Base-by-base conservation (phyloP, 768 basidiomycete species). In the Pleurotus pulmonarius region DNA sequence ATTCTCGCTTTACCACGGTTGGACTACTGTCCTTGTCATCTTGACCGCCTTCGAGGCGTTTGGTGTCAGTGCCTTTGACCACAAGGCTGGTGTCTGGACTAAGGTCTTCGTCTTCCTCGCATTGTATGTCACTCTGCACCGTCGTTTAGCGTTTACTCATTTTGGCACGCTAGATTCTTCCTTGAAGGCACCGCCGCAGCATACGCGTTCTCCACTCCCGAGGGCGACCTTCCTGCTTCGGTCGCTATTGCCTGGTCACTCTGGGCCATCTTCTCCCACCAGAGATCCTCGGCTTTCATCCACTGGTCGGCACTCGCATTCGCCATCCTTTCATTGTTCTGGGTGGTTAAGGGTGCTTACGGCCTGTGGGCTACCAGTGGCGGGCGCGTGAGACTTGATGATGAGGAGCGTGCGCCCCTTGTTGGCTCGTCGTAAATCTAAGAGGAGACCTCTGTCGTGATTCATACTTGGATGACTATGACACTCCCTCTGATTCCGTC, bases 31-130 rank as follows among this genome's bases (percentile, higher is more conserved):
- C 58, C 82, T 92, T 52, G 84, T 94, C 57, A 69, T 94, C 64
- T 71, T 94, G 61, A 87, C 89, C 41, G 90, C 80, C 2, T 95
- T 95, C 64, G 87, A 93, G 61, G 93, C 93, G 0, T 95, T 95
- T 63, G 95, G 96, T 61, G 83, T 86, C 58, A 80, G 95, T 67
- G 85, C 90, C 0, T 66, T 77, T 58, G 70, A 67, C 57, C 75
- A 88, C 56, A 72, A 67, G 29, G 86, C 92, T 3, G 92, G 94
- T 40, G 73, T 94, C 56, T 94, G 92, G 87, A 95, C 93, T 67
- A 94, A 95, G 67, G 86, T 96, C 66, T 93, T 95, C 63, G 96
- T 94, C 57, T 94, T 97, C 85, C 85, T 98, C 25, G 90, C 82
- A 43, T 75, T 96, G 85, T 91, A 72, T 65, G 88, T 74, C 4